Evolutionary conservation across 805 yeast genomes (phyloP), one percentile per base, ranked within the genome.

Genomic region (Wickerhamiella lipophila): DNA sequence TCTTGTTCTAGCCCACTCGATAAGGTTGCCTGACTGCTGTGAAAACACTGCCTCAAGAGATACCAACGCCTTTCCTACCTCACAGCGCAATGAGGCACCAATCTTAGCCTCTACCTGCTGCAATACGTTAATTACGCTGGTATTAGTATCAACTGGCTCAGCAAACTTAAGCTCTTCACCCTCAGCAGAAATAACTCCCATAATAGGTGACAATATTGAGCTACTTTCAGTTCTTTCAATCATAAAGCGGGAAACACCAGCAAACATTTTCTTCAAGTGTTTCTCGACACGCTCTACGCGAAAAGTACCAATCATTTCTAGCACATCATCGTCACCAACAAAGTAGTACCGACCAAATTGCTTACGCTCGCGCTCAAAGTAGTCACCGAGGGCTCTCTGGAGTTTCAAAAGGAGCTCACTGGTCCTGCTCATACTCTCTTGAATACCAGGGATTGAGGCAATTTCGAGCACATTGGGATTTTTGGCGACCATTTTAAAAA

Each of bases 241-340:
- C 0, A 62, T 56, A 2, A 84, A 54, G 2, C 67, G 58, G 0
- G 71, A 55, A 2, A 86, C 66, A 1, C 89, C 94, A 3, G 77
- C 62, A 60, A 83, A 87, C 79, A 87, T 74, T 57, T 83, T 83
- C 42, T 69, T 68, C 45, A 87, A 64, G 57, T 81, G 87, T 42
- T 69, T 72, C 15, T 79, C 77, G 3, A 80, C 68, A 4, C 60
- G 64, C 0, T 77, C 66, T 3, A 38, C 18, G 1, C 46, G 36
- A 8, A 54, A 27, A 46, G 79, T 73, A 2, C 96, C 95, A 30
- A 89, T 73, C 35, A 89, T 74, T 52, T 85, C 94, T 29, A 89
- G 66, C 26, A 89, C 64, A 60, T 89, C 96, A 52, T 87, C 95
- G 60, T 89, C 89, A 5, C 96, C 96, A 23, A 89, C 66, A 59